Percentiles rank a stretch among this genome's conserved stretches.
phyloP scores from a whole-genome alignment of 805 yeast genomes.

The Cyberlindnera bimundalis region DNA sequence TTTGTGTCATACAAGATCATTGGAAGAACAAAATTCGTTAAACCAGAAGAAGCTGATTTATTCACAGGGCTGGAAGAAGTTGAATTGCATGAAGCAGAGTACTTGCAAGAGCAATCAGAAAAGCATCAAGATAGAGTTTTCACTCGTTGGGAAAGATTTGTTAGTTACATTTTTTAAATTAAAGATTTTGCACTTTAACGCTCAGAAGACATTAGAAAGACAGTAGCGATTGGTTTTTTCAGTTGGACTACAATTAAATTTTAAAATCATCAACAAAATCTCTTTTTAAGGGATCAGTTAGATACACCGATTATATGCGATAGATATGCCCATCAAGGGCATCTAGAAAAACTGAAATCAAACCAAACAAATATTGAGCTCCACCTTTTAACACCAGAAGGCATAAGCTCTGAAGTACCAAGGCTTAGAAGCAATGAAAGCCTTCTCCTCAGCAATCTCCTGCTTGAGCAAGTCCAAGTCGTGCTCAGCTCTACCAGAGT shows the following conservation, averaged over 20 bases:
- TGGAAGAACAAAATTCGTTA: conserved; percentile 41
- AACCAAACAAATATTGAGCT: neutral
- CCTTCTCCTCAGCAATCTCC: conserved; percentile 56
- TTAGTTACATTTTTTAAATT: neutral
- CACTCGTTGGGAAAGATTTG: neutral
- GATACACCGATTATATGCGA: neutral
- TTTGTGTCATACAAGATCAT: conserved; percentile 48
- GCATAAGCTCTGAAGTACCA: conserved; percentile 44
- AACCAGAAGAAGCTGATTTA: conserved; percentile 50
- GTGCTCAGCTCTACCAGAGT: conserved; percentile 59
- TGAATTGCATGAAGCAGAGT: conserved; percentile 49
- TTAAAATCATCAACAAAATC: too few relatives aligned
- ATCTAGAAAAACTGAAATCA: neutral
- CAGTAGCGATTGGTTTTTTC: too few relatives aligned
- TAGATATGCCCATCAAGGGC: neutral
- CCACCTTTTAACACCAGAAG: conserved; percentile 43
- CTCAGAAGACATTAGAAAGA: too few relatives aligned
- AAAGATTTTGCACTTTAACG: too few relatives aligned
- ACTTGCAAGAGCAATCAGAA: conserved; percentile 13
- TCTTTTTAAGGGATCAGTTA: too few relatives aligned
- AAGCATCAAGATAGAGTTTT: conserved; percentile 6
- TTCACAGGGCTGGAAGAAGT: conserved; percentile 50
- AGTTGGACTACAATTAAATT: too few relatives aligned
- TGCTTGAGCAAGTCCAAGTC: conserved; percentile 55
- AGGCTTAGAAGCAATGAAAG: conserved; percentile 43